Base-by-base conservation (phyloP, 768 basidiomycete genomes). In the Hygrocybe coccinea region DNA sequence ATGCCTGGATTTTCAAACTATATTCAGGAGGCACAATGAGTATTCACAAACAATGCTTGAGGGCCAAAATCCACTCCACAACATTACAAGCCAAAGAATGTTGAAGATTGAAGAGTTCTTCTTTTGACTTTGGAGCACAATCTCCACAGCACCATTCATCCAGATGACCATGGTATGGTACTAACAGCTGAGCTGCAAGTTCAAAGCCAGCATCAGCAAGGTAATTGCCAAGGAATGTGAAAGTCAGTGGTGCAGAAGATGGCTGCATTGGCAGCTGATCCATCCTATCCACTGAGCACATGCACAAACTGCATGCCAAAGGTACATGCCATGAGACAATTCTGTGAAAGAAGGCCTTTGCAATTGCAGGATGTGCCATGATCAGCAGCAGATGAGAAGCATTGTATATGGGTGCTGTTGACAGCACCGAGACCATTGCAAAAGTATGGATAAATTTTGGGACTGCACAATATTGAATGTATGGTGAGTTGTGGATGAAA, bases 241-340 rank as follows among this genome's bases (percentile, higher is more conserved):
- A 78, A 63, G 57, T 69, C 69, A 9, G 47, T 39, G 0, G 54
- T 1, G 3, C 61, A 59, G 59, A 62, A 77, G 15, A 76, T 62
- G 0, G 59, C 55, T 12, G 66, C 60, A 67, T 78, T 73, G 5
- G 73, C 62, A 3, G 65, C 65, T 35, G 68, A 71, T 0, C 76
- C 76, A 38, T 79, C 76, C 69, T 70, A 76, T 1, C 76, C 73
- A 52, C 64, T 69, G 4, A 73, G 57, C 5, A 74, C 43, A 58
- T 77, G 78, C 3, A 65, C 59, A 17, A 50, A 29, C 2, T n/a
- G 24, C 49, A 35, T 12, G n/a, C 8, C 22, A 48, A 76, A 76
- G 0, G 60, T 60, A 9, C 67, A 73, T 2, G 54, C 63, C 11
- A 72, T 72, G 6, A 79, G 64, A 11, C 60, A 61, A 54, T 79